Conservation (phyloP, 352 stramenopile species). For the Pythium angustatum region DNA sequence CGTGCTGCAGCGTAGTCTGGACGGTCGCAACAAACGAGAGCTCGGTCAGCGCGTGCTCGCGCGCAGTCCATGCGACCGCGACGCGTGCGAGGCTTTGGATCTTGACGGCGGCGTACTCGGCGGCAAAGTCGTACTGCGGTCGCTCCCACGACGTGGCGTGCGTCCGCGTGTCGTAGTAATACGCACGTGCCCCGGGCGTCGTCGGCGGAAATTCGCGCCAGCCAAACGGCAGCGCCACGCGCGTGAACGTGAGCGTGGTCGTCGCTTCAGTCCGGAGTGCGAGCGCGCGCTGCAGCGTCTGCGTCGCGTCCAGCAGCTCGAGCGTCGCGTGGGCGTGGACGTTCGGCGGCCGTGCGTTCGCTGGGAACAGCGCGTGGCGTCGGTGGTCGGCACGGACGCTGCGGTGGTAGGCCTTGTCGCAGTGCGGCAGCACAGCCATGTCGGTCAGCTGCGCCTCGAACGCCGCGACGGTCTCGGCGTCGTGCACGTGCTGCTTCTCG, state of each 20-base stretch:
- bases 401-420: slow-evolving; percentile 47
- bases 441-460: slow-evolving; percentile 18
- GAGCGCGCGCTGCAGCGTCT: slow-evolving; percentile 33
- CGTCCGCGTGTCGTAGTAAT: slow-evolving; percentile 53
- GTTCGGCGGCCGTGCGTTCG: slow-evolving; percentile 49
- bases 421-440: slow-evolving; percentile 20
- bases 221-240: slow-evolving; percentile 60
- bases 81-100: slow-evolving; percentile 65
- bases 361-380: slow-evolving; percentile 53
- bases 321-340: slow-evolving; percentile 47
- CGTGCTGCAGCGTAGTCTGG: slow-evolving; percentile 31
- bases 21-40: slow-evolving; percentile 53
- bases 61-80: slow-evolving; percentile 40
- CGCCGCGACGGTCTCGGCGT: slow-evolving; percentile 8
- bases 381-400: slow-evolving; percentile 54
- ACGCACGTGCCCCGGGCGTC: slow-evolving; percentile 19
- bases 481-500: slow-evolving; percentile 10
- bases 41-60: slow-evolving; percentile 29
- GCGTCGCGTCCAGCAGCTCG: slow-evolving; percentile 43
- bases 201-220: slow-evolving; percentile 40
- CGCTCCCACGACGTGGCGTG: slow-evolving; percentile 53
- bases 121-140: slow-evolving; percentile 65
- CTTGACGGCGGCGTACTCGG: slow-evolving; percentile 61
- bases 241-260: slow-evolving; percentile 49
- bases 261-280: slow-evolving; percentile 17